Percentiles rank a stretch among this genome's conserved stretches.
phyloP scores from a whole-genome alignment of 2,329 filamentous ascomycete species.

The Calonectria pseudoreteaudii region DNA sequence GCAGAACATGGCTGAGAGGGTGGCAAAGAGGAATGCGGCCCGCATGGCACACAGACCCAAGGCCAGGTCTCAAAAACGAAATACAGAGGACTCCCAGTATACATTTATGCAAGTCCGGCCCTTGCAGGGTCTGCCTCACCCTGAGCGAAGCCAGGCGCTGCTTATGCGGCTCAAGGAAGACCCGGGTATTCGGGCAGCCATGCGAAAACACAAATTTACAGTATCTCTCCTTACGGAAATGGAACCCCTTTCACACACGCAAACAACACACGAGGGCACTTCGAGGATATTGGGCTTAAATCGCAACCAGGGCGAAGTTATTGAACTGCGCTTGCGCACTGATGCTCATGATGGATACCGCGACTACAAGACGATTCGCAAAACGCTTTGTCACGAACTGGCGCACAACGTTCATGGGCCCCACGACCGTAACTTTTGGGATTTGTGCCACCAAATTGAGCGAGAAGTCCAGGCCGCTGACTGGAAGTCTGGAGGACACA shows the following conservation, averaged over 20 bases:
- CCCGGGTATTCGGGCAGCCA: slow-evolving; percentile 84
- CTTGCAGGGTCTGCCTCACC: slow-evolving; percentile 80
- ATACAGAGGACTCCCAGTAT: slow-evolving; percentile 72
- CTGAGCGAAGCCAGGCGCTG: slow-evolving; percentile 76
- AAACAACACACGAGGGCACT: slow-evolving; percentile 75
- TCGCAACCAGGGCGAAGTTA: slow-evolving; percentile 86
- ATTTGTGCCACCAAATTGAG: slow-evolving; percentile 88
- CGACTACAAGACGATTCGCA: slow-evolving; percentile 91
- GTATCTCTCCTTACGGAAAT: slow-evolving; percentile 94
- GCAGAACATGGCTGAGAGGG: slow-evolving; percentile 59
- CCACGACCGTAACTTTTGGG: slow-evolving; percentile 92
- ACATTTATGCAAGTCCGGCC: slow-evolving; percentile 85
- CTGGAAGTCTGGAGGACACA: slow-evolving; percentile 78
- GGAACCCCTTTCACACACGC: slow-evolving; percentile 87
- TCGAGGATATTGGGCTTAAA: slow-evolving; percentile 87
- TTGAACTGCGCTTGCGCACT: slow-evolving; percentile 90
- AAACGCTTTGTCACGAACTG: slow-evolving; percentile 94
- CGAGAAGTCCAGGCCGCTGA: slow-evolving; percentile 84
- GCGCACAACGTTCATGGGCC: slow-evolving; percentile 89
- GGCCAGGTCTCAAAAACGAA: slow-evolving; percentile 35
- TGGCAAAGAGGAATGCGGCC: slow-evolving; percentile 60
- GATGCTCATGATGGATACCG: slow-evolving; percentile 95
- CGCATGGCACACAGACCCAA: slow-evolving; percentile 48
- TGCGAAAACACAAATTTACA: slow-evolving; percentile 86
- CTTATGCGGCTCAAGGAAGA: slow-evolving; percentile 83